Evolutionary conservation across 1,284 basidiomycete genomes (phyloP).

Genomic region (Ustilago lituana): DNA sequence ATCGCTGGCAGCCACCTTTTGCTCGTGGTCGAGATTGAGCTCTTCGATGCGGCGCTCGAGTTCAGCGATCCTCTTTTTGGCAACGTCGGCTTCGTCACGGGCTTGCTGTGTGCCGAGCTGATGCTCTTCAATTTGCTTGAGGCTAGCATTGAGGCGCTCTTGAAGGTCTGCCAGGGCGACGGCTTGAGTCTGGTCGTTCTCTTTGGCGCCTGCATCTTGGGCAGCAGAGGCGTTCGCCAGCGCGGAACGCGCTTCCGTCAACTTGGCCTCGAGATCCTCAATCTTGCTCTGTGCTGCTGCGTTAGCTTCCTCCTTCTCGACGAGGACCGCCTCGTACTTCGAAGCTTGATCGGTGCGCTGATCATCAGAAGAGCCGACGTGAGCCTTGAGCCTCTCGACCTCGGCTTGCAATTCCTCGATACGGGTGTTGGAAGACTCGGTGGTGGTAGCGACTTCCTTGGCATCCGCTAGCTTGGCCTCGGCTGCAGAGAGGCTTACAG

Average conservation of each 20-base stretch:
- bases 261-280: slow-evolving; percentile 19
- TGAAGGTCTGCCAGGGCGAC: slow-evolving; percentile 26
- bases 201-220: slow-evolving; percentile 16
- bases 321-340: slow-evolving; percentile 12
- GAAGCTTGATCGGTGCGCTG: slow-evolving; percentile 21
- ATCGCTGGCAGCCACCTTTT: slow-evolving; percentile 10
- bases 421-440: slow-evolving; percentile 7
- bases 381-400: slow-evolving; percentile 20
- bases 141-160: slow-evolving; percentile 14
- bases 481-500: slow-evolving; percentile 43
- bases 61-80: slow-evolving; percentile 13
- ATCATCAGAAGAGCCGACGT: slow-evolving; percentile 15
- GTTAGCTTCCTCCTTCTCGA: slow-evolving; percentile 31
- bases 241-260: slow-evolving; percentile 21
- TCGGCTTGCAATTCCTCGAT: slow-evolving; percentile 37
- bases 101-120: slow-evolving; percentile 22
- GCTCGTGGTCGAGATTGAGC: slow-evolving; percentile 27
- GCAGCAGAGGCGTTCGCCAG: slow-evolving; percentile 18
- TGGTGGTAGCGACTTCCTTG: slow-evolving; percentile 1
- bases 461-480: slow-evolving; percentile 40
- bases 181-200: slow-evolving; percentile 8
- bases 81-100: slow-evolving; percentile 18
- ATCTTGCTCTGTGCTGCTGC: slow-evolving; percentile 26
- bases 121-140: slow-evolving; percentile 33
- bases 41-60: slow-evolving; percentile 30